phyloP scores from a whole-genome alignment of 1,284 basidiomycete genomes.

The Stygiomarasmius scandens region DNA sequence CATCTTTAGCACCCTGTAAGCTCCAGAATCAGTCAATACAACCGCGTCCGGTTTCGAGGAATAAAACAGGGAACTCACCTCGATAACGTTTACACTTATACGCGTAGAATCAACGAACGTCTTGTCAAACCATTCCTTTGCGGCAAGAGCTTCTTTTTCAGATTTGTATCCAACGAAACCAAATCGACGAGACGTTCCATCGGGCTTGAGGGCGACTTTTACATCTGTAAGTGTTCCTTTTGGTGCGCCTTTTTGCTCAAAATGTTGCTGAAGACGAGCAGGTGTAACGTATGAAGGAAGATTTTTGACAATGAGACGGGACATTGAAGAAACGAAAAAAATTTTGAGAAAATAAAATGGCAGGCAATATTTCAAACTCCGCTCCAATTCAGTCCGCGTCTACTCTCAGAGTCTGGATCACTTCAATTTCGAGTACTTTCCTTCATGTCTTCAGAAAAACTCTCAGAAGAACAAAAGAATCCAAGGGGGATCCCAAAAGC shows the following conservation, averaged over 20 bases:
- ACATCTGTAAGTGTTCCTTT: slow-evolving; percentile 82
- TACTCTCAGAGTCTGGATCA: background rate
- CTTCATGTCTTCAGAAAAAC: slow-evolving; percentile 12
- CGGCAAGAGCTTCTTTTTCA: slow-evolving; percentile 74
- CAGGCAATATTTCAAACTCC: slow-evolving; percentile 29
- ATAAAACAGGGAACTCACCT: slow-evolving; percentile 50
- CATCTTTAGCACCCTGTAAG: slow-evolving; percentile 64
- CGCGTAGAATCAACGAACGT: slow-evolving; percentile 80
- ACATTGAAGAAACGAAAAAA: slow-evolving; percentile 53
- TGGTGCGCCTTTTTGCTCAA: slow-evolving; percentile 65
- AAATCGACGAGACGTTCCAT: slow-evolving; percentile 85
- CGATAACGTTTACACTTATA: slow-evolving; percentile 78
- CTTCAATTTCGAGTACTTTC: background rate
- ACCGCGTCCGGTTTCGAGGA: background rate
- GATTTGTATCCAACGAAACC: slow-evolving; percentile 93
- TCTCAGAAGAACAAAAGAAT: slow-evolving; percentile 58
- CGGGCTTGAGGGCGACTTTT: slow-evolving; percentile 76
- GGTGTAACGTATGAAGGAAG: slow-evolving; percentile 78
- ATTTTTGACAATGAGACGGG: slow-evolving; percentile 91
- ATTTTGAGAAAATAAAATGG: slow-evolving; percentile 6
- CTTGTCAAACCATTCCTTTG: slow-evolving; percentile 84
- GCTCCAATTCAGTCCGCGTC: slow-evolving; percentile 5
- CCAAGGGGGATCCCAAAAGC: slow-evolving; percentile 93
- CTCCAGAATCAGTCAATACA: slow-evolving; percentile 11
- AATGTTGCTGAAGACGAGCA: slow-evolving; percentile 70